A percentile compares a stretch with the other conserved stretches of the same genome.
These are phyloP conservation scores for Aspergillus campestris DNA, from an alignment of 495 filamentous ascomycete species.

Conservation along the genomic window DNA sequence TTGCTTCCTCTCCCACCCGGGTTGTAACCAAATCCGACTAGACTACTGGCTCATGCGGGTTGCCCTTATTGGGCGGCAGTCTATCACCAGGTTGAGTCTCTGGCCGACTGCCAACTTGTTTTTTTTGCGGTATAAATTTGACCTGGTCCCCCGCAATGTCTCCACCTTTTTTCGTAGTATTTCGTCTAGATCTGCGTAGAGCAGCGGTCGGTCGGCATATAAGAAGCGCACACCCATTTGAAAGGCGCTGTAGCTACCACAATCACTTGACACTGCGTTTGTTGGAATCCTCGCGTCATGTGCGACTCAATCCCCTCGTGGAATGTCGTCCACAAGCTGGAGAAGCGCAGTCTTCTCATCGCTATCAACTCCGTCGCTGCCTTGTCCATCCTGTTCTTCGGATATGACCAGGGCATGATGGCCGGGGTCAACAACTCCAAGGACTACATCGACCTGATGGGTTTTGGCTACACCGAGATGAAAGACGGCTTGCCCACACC, in stretches of 20 bases:
- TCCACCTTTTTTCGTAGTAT: no score
- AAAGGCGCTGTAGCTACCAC: no score
- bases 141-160: no score
- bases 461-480: conserved; percentile 51
- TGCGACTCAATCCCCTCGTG: conserved; percentile 40
- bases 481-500: conserved; percentile 34
- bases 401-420: conserved; percentile 70
- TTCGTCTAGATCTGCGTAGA: no score
- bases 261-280: neutral
- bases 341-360: conserved; percentile 55
- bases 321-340: conserved; percentile 52
- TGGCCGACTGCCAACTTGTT: no score
- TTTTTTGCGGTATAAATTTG: no score
- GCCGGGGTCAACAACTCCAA: conserved; percentile 61
- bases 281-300: conserved; percentile 18
- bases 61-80: neutral
- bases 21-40: conserved; percentile 16
- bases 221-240: neutral
- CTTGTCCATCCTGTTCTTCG: conserved; percentile 53
- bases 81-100: no score
- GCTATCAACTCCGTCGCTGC: conserved; percentile 58
- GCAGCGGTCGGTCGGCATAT: neutral
- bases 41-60: neutral
- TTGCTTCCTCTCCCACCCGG: conserved; percentile 8
- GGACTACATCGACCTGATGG: conserved; percentile 58